Base-by-base conservation (phyloP, 2,329 filamentous ascomycete genomes). In the Nemania sp. region DNA sequence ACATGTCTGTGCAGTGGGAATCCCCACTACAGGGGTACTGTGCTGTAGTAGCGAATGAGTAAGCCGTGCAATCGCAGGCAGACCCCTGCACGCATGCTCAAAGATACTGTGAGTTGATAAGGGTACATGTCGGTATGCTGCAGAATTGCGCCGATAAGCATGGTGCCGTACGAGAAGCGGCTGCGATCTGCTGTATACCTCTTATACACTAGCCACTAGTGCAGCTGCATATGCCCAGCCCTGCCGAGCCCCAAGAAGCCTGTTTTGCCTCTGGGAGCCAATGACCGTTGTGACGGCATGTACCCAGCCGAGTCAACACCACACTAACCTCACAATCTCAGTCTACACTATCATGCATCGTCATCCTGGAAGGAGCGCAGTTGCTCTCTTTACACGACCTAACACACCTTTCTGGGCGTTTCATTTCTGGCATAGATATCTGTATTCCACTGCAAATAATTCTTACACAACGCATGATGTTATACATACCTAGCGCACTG, bases 241-340 rank as follows among this genome's bases (percentile, higher is more conserved):
- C 47, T 53, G 54, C 53, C 41, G 42, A 48, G 53, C 53, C 31
- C 42, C 37, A 44, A 53, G 54, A 54, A 52, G 34, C 57, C 54
- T 54, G 54, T 44, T 60, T 52, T 52, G 39, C 30, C 54, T 37
- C 24, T 52, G 23, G 22, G 53, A 54, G 49, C 56, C 49, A 15
- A 6, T 3, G 19, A 7, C 33, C 33, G 42, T 34, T 28, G 40
- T 26, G 49, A 47, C 30, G 28, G 49, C 37, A 47, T 20, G 28
- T 41, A 43, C 43, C 49, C 15, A 50, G 20, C 39, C 24, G 23
- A 28, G 34, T 19, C 36, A 46, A 12, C 33, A 15, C 14, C 5
- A 17, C 22, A 44, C 11, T 15, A 22, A 6, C 20, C 23, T 9
- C 20, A 20, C 22, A 37, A 31, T n/a, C 33, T 6, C 12, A 22